Percentiles rank a stretch among this genome's conserved stretches.
Conservation (phyloP, 2,329 filamentous ascomycete genomes). For the Penicillium sp. region DNA sequence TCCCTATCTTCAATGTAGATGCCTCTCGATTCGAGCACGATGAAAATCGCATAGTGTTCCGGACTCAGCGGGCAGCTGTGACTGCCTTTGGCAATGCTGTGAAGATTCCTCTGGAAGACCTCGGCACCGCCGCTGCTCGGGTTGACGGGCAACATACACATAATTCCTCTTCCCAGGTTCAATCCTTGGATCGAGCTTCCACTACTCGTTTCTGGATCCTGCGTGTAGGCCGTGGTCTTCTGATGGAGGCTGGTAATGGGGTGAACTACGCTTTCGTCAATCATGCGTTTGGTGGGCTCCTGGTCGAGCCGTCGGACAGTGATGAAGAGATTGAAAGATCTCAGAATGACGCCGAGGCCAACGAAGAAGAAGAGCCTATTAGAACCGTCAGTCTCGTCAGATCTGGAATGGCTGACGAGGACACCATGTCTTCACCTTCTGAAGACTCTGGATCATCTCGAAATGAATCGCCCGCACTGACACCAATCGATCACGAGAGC, state of each 20-base stretch:
- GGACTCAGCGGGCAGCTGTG: conserved; percentile 51
- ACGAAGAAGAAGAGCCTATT: conserved; percentile 43
- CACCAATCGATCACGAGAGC: not conserved
- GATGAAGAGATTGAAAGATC: conserved; percentile 41
- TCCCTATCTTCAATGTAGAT: conserved; percentile 52
- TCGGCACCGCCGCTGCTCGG: conserved; percentile 39
- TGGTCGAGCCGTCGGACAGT: conserved; percentile 30
- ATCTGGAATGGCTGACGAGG: not conserved
- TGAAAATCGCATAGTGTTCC: conserved; percentile 48
- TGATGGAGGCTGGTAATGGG: conserved; percentile 52
- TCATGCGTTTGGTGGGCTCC: conserved; percentile 56
- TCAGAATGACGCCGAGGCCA: conserved; percentile 46
- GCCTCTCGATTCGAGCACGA: conserved; percentile 54
- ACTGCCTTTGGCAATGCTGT: conserved; percentile 52
- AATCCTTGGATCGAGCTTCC: conserved; percentile 31
- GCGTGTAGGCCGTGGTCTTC: conserved; percentile 53
- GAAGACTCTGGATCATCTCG: too few species aligned
- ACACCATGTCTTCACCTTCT: too few species aligned
- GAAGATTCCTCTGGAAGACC: conserved; percentile 48
- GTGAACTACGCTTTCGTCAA: conserved; percentile 55
- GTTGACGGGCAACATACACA: conserved; percentile 18
- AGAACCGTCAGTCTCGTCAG: conserved; percentile 31
- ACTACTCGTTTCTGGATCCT: conserved; percentile 52
- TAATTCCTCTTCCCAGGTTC: conserved; percentile 21
- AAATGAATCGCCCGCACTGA: too few species aligned